Conservation (phyloP, 192 early-diverging fungal species). For the Kickxella alabastrina region DNA sequence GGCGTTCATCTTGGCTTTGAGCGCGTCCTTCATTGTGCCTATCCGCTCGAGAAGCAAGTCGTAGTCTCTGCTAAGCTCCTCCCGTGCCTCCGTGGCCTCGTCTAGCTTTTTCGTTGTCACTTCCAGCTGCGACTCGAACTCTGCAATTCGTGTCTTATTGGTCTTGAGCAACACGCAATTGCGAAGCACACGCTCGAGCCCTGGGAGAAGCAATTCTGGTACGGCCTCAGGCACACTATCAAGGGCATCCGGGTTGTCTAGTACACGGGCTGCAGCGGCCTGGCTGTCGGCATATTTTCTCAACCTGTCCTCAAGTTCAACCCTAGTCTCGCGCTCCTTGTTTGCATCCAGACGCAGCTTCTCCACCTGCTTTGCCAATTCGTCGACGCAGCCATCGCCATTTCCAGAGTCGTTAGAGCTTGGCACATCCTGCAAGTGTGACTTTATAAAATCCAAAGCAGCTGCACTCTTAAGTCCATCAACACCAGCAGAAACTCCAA, state of each 20-base stretch:
- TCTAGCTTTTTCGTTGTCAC: slow-evolving; percentile 15
- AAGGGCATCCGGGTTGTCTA: slow-evolving; percentile 16
- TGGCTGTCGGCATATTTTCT: slow-evolving; percentile 9
- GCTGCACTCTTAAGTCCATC: slow-evolving; percentile 14
- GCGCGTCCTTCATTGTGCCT: slow-evolving; percentile 71
- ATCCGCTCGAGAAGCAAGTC: slow-evolving; percentile 71
- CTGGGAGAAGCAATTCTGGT: slow-evolving; percentile 17
- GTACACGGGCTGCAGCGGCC: slow-evolving; percentile 1
- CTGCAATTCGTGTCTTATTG: slow-evolving; percentile 2
- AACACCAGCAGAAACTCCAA: slow-evolving; percentile 9
- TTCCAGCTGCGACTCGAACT: slow-evolving; percentile 25
- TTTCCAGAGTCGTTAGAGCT: background rate
- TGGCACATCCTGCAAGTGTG: background rate
- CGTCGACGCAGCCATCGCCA: background rate
- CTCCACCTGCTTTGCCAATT: slow-evolving; percentile 16
- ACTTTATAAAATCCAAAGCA: slow-evolving; percentile 13
- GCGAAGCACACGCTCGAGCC: slow-evolving; percentile 13
- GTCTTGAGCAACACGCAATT: slow-evolving; percentile 7
- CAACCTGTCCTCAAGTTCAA: slow-evolving; percentile 12
- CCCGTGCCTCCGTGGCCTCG: slow-evolving; percentile 36
- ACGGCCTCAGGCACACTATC: slow-evolving; percentile 22
- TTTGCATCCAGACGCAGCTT: slow-evolving; percentile 23
- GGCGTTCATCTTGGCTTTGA: slow-evolving; percentile 77
- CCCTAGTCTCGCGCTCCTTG: slow-evolving; percentile 10
- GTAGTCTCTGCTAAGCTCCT: slow-evolving; percentile 54